These are phyloP conservation scores for Fusarium falciforme DNA, from an alignment of 2,329 filamentous ascomycete genomes.

Conservation along the genomic window DNA sequence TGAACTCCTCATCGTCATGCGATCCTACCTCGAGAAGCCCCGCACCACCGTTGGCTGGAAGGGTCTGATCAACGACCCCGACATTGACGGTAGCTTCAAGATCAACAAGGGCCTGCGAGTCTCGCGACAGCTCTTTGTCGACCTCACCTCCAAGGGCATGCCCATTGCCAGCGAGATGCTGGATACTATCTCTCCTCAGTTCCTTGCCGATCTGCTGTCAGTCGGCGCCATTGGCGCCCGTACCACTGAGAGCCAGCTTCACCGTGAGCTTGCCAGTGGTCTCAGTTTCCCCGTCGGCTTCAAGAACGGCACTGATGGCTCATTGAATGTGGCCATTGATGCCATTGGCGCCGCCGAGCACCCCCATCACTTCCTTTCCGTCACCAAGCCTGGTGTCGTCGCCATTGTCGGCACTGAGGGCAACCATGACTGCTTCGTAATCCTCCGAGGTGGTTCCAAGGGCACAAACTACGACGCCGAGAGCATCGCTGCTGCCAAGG, in stretches of 20 bases:
- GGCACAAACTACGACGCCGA: constrained; percentile 93
- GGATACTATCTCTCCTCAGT: constrained; percentile 97
- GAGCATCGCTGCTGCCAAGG: constrained; percentile 87
- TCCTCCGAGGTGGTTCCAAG: constrained; percentile 90
- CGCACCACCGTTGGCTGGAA: constrained; percentile 99
- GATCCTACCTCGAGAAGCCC: constrained; percentile 98
- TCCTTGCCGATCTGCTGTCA: constrained; percentile 90
- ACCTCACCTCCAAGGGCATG: constrained; percentile 92
- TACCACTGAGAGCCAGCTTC: constrained; percentile 95
- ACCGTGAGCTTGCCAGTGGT: constrained; percentile 93
- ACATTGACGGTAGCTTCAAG: constrained; percentile 98
- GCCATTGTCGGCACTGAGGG: constrained; percentile 94
- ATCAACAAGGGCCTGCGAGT: constrained; percentile 97
- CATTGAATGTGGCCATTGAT: constrained; percentile 89
- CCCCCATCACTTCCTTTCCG: constrained; percentile 95
- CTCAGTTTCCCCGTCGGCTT: constrained; percentile 98
- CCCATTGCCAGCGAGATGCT: constrained; percentile 98
- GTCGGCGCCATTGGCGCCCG: constrained; percentile 95
- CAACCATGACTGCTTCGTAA: constrained; percentile 97
- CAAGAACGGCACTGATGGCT: constrained; percentile 98
- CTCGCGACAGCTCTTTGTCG: constrained; percentile 90
- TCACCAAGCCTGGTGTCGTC: constrained; percentile 95
- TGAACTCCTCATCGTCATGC: constrained; percentile 95
- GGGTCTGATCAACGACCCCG: constrained; percentile 97
- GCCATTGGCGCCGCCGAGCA: constrained; percentile 93